Conservation (phyloP, 305 asterid species). For the Fraxinus latifolia region DNA sequence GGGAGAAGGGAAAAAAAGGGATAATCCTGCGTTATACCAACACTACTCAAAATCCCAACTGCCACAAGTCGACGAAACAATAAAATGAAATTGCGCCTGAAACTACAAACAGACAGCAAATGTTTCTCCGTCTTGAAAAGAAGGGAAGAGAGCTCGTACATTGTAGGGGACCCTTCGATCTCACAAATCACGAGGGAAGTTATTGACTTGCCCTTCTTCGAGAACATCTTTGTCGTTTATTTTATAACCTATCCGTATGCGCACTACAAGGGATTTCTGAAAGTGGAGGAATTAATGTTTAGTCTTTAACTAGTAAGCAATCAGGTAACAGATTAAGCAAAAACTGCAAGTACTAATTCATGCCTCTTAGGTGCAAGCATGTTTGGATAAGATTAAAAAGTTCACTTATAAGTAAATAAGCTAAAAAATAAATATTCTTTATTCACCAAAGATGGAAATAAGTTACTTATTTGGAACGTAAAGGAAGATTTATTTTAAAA, state of each 20-base stretch:
- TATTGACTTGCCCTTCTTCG: slow-evolving; percentile 93
- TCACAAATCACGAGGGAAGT: slow-evolving; percentile 81
- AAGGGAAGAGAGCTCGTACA: slow-evolving; percentile 23
- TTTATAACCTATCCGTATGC: slow-evolving; percentile 76
- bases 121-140: slow-evolving; percentile 19
- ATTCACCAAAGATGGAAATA: background rate
- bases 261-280: slow-evolving; percentile 93
- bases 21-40: slow-evolving; percentile 9
- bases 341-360: background rate
- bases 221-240: slow-evolving; percentile 60
- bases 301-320: background rate
- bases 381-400: background rate
- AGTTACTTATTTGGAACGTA: background rate
- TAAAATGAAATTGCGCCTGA: slow-evolving; percentile 26
- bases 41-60: slow-evolving; percentile 16
- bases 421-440: background rate
- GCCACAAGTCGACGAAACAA: slow-evolving; percentile 27
- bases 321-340: background rate
- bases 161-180: slow-evolving; percentile 2
- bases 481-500: background rate
- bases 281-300: slow-evolving; percentile 14
- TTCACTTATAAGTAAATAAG: background rate
- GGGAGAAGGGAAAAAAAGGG: slow-evolving; percentile 27
- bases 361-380: background rate
- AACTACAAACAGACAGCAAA: slow-evolving; percentile 29